These are phyloP conservation scores for Globisporangium lucens DNA, from an alignment of 352 stramenopile genomes.

Conservation along the genomic window DNA sequence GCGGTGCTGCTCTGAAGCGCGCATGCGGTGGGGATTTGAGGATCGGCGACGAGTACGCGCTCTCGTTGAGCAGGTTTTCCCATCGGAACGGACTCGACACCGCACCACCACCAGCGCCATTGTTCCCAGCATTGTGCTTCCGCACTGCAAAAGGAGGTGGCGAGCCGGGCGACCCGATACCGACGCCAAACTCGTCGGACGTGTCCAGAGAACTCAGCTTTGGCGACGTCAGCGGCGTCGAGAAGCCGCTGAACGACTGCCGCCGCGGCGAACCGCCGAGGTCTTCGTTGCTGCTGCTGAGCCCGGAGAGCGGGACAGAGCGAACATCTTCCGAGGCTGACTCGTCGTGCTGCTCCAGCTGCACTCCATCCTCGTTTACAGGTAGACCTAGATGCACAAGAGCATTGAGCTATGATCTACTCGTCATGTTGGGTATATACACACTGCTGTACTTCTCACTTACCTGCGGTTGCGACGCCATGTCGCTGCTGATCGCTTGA, in stretches of 20 bases:
- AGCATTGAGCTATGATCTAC: neutral
- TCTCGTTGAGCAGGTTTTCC: conserved; percentile 62
- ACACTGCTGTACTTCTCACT: neutral
- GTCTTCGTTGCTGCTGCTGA: conserved; percentile 45
- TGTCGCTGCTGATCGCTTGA: neutral
- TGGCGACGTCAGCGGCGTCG: conserved; percentile 55
- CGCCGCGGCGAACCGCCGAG: conserved; percentile 24
- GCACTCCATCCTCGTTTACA: neutral
- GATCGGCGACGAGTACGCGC: conserved; percentile 51
- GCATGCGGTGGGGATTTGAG: conserved; percentile 44
- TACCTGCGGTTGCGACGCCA: neutral
- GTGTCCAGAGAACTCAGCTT: conserved; percentile 57
- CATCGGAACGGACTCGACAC: conserved; percentile 58
- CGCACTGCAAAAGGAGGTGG: conserved; percentile 69
- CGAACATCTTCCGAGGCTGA: conserved; percentile 18
- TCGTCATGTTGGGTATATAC: neutral
- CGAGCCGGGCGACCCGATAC: conserved; percentile 44
- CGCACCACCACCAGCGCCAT: neutral
- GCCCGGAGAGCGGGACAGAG: conserved; percentile 25
- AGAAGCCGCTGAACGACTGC: conserved; percentile 49
- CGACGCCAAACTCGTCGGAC: conserved; percentile 44
- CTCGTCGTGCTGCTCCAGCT: conserved; percentile 27
- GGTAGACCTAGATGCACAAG: neutral
- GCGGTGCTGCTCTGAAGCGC: neutral
- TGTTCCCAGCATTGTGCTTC: conserved; percentile 10